Base-by-base conservation (phyloP, 148 eudicot species). In the Rheum nobile region DNA sequence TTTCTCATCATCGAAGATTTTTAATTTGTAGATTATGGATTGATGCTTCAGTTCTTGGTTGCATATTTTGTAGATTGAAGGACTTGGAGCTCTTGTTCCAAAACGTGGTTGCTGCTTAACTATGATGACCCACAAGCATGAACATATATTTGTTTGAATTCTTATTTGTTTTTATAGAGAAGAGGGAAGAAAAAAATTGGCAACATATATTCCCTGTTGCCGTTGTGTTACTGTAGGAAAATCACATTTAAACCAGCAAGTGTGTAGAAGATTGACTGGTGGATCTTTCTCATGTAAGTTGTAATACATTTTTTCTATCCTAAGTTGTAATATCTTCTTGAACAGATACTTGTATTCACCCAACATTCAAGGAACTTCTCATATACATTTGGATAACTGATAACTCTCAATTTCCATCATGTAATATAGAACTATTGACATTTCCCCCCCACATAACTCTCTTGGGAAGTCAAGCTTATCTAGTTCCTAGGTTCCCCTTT, bases 11-110 rank as follows among this genome's bases (percentile, higher is more conserved):
- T 61, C 19, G 17, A 41, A 32, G 70, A 4, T 9, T 65, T 31
- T 32, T 7, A 0, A 32, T 65, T 10, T 34, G 17, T 32, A 31
- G 39, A 32, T 65, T 32, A 21, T 21, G 35, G n/a, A n/a, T 31
- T 38, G 72, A 14, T 74, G 67, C 70, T 57, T 11, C 70, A 65
- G 16, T 65, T 65, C 39, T 65, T 65, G 38, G 70, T 32, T 31
- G n/a, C 65, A 35, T 12, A 24, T 39, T 28, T 6, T 84, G 72
- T 96, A 95, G 99, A 79, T 85, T 95, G 84, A 79, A 79, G 74
- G 96, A 95, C 77, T 84, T 95, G 75, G 99, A 95, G 72, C 39
- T 68, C 52, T 72, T 90, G 85, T 93, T 88, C 72, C 76, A 84
- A 77, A 84, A 78, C 72, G 85, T 78, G n/a, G 88, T 87, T 35